Percentiles rank a stretch among this genome's conserved stretches.
phyloP scores from a whole-genome alignment of 805 yeast species.

The Spathaspora arborariae region DNA sequence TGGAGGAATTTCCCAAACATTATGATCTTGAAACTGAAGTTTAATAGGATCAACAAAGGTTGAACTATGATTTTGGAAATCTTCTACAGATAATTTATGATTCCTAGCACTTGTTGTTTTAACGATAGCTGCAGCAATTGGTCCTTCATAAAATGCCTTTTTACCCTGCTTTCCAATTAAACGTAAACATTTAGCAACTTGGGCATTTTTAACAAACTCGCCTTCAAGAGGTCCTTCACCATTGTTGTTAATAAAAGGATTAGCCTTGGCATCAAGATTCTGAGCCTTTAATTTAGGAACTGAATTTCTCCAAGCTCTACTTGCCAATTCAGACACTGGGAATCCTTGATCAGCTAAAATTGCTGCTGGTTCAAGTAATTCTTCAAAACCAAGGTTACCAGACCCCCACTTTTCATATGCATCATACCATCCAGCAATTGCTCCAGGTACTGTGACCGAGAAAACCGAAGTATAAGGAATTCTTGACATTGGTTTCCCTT shows the following conservation, averaged over 20 bases:
- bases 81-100: conserved; percentile 54
- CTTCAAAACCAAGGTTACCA: conserved; percentile 55
- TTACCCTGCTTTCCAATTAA: conserved; percentile 54
- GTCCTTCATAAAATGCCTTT: conserved; percentile 67
- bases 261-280: conserved; percentile 28
- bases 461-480: conserved; percentile 52
- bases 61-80: conserved; percentile 54
- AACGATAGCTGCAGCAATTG: conserved; percentile 64
- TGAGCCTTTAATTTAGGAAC: conserved; percentile 35
- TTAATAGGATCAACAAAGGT: conserved; percentile 64
- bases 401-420: conserved; percentile 70
- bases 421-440: conserved; percentile 77
- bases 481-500: conserved; percentile 44
- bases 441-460: conserved; percentile 73
- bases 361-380: conserved; percentile 62
- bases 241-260: conserved; percentile 34
- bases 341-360: conserved; percentile 67
- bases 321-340: conserved; percentile 59
- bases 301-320: conserved; percentile 43
- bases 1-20: conserved; percentile 81
- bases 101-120: conserved; percentile 47
- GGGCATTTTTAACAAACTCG: conserved; percentile 49
- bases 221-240: conserved; percentile 50
- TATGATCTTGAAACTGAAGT: conserved; percentile 46
- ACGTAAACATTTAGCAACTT: conserved; percentile 51